phyloP scores from a whole-genome alignment of 768 basidiomycete species.

The Russula compacta region DNA sequence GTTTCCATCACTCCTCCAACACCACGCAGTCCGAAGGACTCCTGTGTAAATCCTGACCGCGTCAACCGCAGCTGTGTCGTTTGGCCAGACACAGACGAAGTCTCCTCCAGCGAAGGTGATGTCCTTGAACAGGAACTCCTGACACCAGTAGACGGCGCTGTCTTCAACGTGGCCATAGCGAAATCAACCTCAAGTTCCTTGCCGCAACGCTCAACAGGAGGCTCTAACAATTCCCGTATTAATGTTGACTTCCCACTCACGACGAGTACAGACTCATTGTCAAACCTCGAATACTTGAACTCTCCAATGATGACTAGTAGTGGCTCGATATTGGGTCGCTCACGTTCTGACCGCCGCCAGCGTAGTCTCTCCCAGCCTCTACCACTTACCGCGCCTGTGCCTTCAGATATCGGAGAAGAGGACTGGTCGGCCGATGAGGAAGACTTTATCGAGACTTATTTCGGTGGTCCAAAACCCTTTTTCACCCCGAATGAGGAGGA shows the following conservation, averaged over 20 bases:
- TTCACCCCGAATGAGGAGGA: background rate
- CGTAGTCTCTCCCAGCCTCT: slow-evolving; percentile 16
- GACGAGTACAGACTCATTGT: background rate
- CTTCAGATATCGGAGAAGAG: slow-evolving; percentile 19
- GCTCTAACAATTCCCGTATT: slow-evolving; percentile 7
- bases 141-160: background rate
- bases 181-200: slow-evolving; percentile 18
- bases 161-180: background rate
- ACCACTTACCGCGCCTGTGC: slow-evolving; percentile 21
- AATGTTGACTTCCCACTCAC: slow-evolving; percentile 18
- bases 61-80: slow-evolving; percentile 24
- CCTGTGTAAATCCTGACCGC: slow-evolving; percentile 19
- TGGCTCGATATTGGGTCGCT: background rate
- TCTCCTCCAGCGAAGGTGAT: slow-evolving; percentile 5
- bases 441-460: slow-evolving; percentile 35
- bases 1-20: slow-evolving; percentile 14
- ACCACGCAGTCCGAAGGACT: slow-evolving; percentile 23
- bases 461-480: slow-evolving; percentile 27
- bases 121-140: slow-evolving; percentile 5
- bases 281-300: background rate
- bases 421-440: slow-evolving; percentile 24
- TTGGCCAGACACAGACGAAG: slow-evolving; percentile 14
- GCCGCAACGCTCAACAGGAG: slow-evolving; percentile 14
- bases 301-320: background rate
- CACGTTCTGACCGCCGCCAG: background rate